phyloP scores from a whole-genome alignment of 2,329 filamentous ascomycete genomes.

The Calonectria pseudoreteaudii region DNA sequence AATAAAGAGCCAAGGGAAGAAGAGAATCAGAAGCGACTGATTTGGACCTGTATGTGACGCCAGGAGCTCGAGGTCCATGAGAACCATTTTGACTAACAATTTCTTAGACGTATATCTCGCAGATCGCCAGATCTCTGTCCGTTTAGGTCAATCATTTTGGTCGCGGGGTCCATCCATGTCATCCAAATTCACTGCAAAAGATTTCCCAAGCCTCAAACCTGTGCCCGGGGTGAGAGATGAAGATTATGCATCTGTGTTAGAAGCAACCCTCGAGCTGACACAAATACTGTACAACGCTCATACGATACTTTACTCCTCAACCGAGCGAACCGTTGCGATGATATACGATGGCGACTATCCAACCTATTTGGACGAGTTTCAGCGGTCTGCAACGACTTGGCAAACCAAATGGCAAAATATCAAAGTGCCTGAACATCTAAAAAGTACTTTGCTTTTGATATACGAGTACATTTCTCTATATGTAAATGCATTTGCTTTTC shows the following conservation, averaged over 20 bases:
- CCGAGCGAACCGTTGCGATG: not conserved
- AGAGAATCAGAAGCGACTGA: not conserved
- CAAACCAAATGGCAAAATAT: not conserved
- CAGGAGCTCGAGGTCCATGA: no score
- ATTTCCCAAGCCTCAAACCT: conserved; percentile 1
- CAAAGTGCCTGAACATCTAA: not conserved
- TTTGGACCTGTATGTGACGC: not conserved
- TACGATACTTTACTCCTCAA: conserved; percentile 1
- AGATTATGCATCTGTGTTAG: not conserved
- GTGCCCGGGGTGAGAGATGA: not conserved
- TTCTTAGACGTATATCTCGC: not conserved
- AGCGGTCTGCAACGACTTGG: not conserved
- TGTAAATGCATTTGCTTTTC: conserved; percentile 5
- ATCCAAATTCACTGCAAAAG: not conserved
- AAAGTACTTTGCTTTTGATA: not conserved
- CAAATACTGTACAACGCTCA: conserved; percentile 2
- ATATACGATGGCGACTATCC: conserved; percentile 1
- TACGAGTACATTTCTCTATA: conserved; percentile 7
- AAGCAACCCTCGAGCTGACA: conserved; percentile 1
- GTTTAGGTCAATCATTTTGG: conserved; percentile 1
- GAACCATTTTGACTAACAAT: not conserved
- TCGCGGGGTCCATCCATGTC: conserved; percentile 4
- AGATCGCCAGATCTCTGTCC: conserved; percentile 3
- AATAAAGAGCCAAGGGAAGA: not conserved
- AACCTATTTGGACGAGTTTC: not conserved